Base-by-base conservation (phyloP, 164 flowering plant genomes). In the Pachysandra terminalis region DNA sequence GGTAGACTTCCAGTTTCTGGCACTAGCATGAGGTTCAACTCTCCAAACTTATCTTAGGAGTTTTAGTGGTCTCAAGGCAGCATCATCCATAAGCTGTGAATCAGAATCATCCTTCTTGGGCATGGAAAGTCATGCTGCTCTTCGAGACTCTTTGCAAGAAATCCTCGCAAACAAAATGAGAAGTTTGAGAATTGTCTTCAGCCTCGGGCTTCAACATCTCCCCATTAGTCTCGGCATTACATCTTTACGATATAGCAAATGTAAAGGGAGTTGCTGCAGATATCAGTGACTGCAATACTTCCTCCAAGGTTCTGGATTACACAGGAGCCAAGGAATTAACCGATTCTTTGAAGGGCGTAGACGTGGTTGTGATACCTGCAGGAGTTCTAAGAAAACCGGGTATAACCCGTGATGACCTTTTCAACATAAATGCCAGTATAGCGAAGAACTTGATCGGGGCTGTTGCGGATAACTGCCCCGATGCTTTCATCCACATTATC, bases 191-290 rank as follows among this genome's bases (percentile, higher is more conserved):
- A 53, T 35, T 37, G 52, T 37, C 5, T 69, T 21, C 72, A 52
- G 26, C 72, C 72, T 61, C 59, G 21, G 25, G 73, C 73, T 40
- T 63, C 66, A 69, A 69, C 52, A 71, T 71, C 69, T 71, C 74
- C n/a, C 74, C 74, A 23, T 66, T 71, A 60, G 69, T 71, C 24
- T 71, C 74, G 12, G 63, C 74, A 1, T 52, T 71, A 53, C 74
- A 71, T 66, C 74, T 71, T 23, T 71, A 71, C 37, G 74, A 65
- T 65, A 59, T 65, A 45, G 65, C 74, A 19, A 65, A 71, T 59
- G 74, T 71, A 21, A 71, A 71, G 56, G 74, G 74, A 23, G 69
- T 71, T 71, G 74, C 74, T 49, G 69, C 74, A 16, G 74, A 71
- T 65, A 64, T 71, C 9, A 65, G 69, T 58, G 69, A 71, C 23